These are phyloP conservation scores for Yarrowia osloensis DNA, from an alignment of 805 yeast genomes.

Conservation along the genomic window DNA sequence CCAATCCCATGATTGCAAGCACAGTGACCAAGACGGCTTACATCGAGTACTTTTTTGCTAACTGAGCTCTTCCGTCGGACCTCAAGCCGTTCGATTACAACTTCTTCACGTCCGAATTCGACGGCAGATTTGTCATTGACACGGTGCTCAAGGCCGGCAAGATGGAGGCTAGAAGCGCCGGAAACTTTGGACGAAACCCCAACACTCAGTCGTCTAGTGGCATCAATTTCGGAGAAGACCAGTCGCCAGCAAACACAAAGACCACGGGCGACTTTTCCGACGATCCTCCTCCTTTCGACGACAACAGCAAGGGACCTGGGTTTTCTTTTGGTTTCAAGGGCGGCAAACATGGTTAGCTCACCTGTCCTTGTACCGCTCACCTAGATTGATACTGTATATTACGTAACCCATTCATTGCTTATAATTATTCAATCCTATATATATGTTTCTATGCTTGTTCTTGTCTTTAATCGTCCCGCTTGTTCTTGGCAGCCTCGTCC, in stretches of 20 bases:
- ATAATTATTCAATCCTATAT: not conserved
- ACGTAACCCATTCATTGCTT: not conserved
- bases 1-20: not conserved
- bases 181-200: conserved; percentile 10
- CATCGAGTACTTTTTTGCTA: conserved; percentile 26
- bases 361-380: too few species aligned
- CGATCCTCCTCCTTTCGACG: conserved; percentile 19
- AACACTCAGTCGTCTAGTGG: not conserved
- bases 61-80: conserved; percentile 17
- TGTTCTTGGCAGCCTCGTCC: not conserved
- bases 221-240: conserved; percentile 11
- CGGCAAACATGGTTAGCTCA: too few species aligned
- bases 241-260: not conserved
- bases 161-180: conserved; percentile 20
- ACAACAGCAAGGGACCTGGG: not conserved
- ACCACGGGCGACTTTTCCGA: not conserved
- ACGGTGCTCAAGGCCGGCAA: not conserved
- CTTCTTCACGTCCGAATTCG: conserved; percentile 20
- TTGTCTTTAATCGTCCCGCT: not conserved
- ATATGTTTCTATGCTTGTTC: not conserved
- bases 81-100: conserved; percentile 18
- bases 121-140: conserved; percentile 1
- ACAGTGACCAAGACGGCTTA: conserved; percentile 1
- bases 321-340: not conserved
- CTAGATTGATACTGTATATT: not conserved